These are phyloP conservation scores for Lepiota venenata DNA, from an alignment of 768 basidiomycete genomes.

Conservation along the genomic window DNA sequence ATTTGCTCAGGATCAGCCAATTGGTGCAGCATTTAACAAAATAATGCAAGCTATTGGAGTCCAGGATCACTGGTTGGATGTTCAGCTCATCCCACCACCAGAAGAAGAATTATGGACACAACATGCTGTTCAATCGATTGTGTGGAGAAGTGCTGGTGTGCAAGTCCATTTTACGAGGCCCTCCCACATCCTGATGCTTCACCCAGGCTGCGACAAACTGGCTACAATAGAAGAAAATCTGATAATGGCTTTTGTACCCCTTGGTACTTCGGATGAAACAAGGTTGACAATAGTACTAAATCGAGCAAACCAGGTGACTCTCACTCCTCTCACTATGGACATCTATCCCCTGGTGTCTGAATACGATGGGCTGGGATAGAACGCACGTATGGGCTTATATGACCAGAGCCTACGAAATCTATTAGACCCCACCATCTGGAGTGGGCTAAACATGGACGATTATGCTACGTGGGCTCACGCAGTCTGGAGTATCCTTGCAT, in stretches of 20 bases:
- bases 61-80: conserved; percentile 70
- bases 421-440: conserved; percentile 69
- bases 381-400: conserved; percentile 67
- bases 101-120: conserved; percentile 68
- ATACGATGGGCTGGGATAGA: conserved; percentile 30
- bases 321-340: not conserved
- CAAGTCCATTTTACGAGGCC: not conserved
- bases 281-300: conserved; percentile 61
- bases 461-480: conserved; percentile 72
- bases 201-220: conserved; percentile 61
- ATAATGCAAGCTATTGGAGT: conserved; percentile 63
- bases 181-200: conserved; percentile 8
- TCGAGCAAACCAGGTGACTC: conserved; percentile 59
- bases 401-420: conserved; percentile 57
- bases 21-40: conserved; percentile 66
- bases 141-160: conserved; percentile 71
- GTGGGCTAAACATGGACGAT: conserved; percentile 57
- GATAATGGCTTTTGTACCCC: conserved; percentile 61
- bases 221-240: conserved; percentile 66
- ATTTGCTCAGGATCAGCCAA: conserved; percentile 59
- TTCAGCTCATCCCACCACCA: conserved; percentile 41
- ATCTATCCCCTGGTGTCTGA: too few species aligned
- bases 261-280: conserved; percentile 57
- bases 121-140: conserved; percentile 69
- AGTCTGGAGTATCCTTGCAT: conserved; percentile 73